Conservation (phyloP, 108 stramenopile species). For the Licmophora abbreviata region DNA sequence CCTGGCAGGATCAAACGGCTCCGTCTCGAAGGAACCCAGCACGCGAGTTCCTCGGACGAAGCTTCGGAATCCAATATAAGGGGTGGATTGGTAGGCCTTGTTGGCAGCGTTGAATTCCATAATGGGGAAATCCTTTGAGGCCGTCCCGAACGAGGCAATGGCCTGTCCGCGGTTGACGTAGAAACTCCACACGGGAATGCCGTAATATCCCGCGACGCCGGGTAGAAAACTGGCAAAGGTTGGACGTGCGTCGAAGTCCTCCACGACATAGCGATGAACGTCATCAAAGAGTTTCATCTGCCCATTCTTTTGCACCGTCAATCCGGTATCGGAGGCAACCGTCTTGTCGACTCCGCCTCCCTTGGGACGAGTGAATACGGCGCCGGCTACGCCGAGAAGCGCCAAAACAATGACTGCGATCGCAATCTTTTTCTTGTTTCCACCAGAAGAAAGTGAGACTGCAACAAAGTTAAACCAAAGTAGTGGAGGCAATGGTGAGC, state of each 20-base stretch:
- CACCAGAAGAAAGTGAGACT: background rate
- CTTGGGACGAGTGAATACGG: no score
- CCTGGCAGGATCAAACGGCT: conserved; percentile 61
- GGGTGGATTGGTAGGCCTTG: conserved; percentile 91
- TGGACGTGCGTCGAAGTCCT: conserved; percentile 77
- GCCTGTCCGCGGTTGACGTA: conserved; percentile 96
- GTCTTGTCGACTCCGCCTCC: no score
- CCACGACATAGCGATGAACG: conserved; percentile 65
- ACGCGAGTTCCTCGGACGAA: conserved; percentile 74
- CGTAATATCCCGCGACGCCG: conserved; percentile 82
- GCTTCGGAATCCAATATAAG: conserved; percentile 89
- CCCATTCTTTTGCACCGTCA: no score
- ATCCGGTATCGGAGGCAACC: no score
- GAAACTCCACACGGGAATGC: conserved; percentile 90
- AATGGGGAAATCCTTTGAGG: conserved; percentile 86
- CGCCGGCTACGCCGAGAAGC: background rate
- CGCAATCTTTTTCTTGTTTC: background rate
- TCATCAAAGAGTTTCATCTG: conserved; percentile 46
- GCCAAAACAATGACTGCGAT: background rate
- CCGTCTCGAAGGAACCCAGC: conserved; percentile 47
- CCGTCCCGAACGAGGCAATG: conserved; percentile 79
- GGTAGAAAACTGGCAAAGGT: conserved; percentile 84
- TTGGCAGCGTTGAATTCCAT: conserved; percentile 91
- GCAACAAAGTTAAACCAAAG: no score
- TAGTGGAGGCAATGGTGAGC: no score